Percentiles rank a stretch among this genome's conserved stretches.
Conservation (phyloP, 1,284 basidiomycete genomes). For the Moesziomyces globuligerus region DNA sequence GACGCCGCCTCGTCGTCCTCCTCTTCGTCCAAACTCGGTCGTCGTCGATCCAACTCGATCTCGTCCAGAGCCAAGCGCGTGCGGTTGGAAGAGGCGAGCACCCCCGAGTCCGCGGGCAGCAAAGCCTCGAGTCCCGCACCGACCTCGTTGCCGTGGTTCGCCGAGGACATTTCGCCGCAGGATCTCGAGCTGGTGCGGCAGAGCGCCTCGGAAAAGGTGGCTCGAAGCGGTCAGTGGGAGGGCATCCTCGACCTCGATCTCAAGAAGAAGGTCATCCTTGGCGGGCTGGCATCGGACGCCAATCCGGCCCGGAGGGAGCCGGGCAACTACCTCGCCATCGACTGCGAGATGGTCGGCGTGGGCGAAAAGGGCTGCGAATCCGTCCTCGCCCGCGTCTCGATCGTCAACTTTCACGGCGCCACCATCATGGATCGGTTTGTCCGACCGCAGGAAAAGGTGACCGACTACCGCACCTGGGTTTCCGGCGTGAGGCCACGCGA, state of each 20-base stretch:
- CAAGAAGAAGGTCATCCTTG: slow-evolving; percentile 54
- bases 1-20: slow-evolving; percentile 18
- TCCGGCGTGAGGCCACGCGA: slow-evolving; percentile 85
- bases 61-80: slow-evolving; percentile 11
- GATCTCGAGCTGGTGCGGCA: slow-evolving; percentile 56
- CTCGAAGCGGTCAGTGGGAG: slow-evolving; percentile 50
- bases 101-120: slow-evolving; percentile 7
- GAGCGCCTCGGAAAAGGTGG: slow-evolving; percentile 29
- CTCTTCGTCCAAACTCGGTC: background rate
- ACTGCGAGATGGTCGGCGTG: slow-evolving; percentile 98
- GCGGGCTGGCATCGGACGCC: slow-evolving; percentile 36
- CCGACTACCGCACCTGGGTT: slow-evolving; percentile 91
- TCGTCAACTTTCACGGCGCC: slow-evolving; percentile 90
- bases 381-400: slow-evolving; percentile 85
- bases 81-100: background rate
- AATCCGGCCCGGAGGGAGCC: slow-evolving; percentile 66
- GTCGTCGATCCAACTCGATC: slow-evolving; percentile 8
- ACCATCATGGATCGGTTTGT: slow-evolving; percentile 87
- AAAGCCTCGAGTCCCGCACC: slow-evolving; percentile 27
- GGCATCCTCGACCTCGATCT: slow-evolving; percentile 45
- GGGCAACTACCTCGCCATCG: slow-evolving; percentile 83
- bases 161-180: slow-evolving; percentile 60
- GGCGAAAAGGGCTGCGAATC: slow-evolving; percentile 83
- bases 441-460: slow-evolving; percentile 84
- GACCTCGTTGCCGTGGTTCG: slow-evolving; percentile 57